Base-by-base conservation (phyloP, 1,284 basidiomycete genomes). In the Acaromyces ingoldii region DNA sequence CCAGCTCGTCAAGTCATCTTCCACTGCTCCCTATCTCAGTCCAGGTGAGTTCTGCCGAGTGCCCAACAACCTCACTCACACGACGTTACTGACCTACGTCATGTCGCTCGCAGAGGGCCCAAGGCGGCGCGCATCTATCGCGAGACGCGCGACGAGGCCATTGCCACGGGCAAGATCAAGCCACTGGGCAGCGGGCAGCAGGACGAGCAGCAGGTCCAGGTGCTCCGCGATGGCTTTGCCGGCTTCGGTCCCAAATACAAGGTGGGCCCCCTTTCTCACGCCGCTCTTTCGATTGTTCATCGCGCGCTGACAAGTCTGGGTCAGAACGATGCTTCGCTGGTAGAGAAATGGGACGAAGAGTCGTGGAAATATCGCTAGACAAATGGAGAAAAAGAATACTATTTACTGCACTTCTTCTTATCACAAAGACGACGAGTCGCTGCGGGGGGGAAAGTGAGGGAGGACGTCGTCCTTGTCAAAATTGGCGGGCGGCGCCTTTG, bases 21-120 rank as follows among this genome's bases (percentile, higher is more conserved):
- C 46, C 76, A 77, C 57, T 77, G 76, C 47, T 58, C 69, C 6
- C 60, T 77, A 2, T 72, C 69, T 24, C 76, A 76, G 52, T 49
- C 61, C 58, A 59, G 70, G 56, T 62, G 29, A 36, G 57, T 54
- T 19, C 21, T 9, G 25, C 3, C 4, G 21, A 26, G 10, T 3
- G 13, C 21, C n/a, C 28, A 15, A 42, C 39, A 41, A 13, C 10
- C 24, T 11, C 39, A 28, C 10, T 9, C 13, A 9, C 10, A 19
- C 11, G 11, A 48, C 24, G 17, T 21, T 6, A 6, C 10, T 51
- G 6, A 19, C 15, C 37, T 53, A 5, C 4, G 34, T 36, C 43
- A n/a, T 5, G 7, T 29, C 31, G 15, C 36, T 30, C 26, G 44
- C 3, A 49, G 73, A 6, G 76, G 76, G 1, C 76, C 76, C 0